Base-by-base conservation (phyloP, 2,329 filamentous ascomycete genomes). In the Pseudocercospora eumusae region DNA sequence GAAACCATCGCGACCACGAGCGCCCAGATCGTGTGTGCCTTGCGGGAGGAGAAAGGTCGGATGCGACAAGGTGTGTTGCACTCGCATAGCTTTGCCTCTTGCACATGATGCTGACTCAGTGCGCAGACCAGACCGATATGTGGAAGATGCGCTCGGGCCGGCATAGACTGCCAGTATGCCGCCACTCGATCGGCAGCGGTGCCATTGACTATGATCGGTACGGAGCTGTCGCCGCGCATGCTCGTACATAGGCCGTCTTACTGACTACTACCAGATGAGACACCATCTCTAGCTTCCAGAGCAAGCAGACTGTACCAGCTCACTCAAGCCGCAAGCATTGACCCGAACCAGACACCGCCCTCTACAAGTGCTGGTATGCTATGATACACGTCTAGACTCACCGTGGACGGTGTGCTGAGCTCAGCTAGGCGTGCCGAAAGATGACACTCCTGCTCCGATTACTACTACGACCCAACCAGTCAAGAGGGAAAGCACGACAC, bases 1-100 rank as follows among this genome's bases (percentile, higher is more conserved):
- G 52, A 65, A 64, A 50, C 27, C 63, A 23, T 64, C 64, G 11
- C 59, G 66, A 49, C 66, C 66, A 21, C 59, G 66, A 31, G 61
- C 61, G 33, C 64, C 66, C 40, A 59, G 66, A 33, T 66, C 66
- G 7, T 68, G 66, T 44, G 50, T 64, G 9, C 64, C 59, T 9
- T 67, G 65, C 52, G 66, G 64, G 13, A 53, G 58, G 23, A 60
- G 63, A 44, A 68, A 68, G 56, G 64, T 68, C 4, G 63, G 66
- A 1, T 68, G 64, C 52, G 63, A 65, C 55, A 66, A 66, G 61
- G 64, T 62, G 33, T 33, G 40, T 21, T 20, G 9, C 15, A 27
- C 21, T 33, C 15, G 23, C 56, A 49, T 49, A 21, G 15, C 18
- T 33, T 21, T 40, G 31, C 31, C 18, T 23, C 13, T 27, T 25